A percentile compares a stretch with the other conserved stretches of the same genome.
These are phyloP conservation scores for Eutrema salsugineum DNA, from an alignment of 441 rosid genomes.

Conservation along the genomic window DNA sequence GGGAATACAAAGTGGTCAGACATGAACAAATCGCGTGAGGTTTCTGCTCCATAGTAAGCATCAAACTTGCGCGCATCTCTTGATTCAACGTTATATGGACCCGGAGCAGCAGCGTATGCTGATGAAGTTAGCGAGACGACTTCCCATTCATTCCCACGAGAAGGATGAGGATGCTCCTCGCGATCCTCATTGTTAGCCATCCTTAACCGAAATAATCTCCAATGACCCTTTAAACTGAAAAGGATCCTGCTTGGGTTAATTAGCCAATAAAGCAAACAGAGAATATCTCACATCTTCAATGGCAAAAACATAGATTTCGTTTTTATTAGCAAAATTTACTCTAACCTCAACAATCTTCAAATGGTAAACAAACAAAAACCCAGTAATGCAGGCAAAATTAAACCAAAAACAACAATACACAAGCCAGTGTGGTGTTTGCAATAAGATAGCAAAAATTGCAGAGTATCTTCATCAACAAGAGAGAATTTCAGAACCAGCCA, in stretches of 20 bases:
- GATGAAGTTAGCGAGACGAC: conserved; percentile 94
- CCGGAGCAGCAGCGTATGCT: conserved; percentile 88
- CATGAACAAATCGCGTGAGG: conserved; percentile 71
- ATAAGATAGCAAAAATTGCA: neutral
- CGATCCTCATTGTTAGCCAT: conserved; percentile 73
- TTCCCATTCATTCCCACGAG: conserved; percentile 90
- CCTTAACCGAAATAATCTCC: conserved; percentile 24
- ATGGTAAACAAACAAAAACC: neutral
- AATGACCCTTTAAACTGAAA: neutral
- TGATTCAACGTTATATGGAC: conserved; percentile 47
- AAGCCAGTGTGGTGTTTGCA: neutral
- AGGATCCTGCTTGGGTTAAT: neutral
- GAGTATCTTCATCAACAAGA: neutral
- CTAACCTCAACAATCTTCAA: neutral
- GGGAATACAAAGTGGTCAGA: conserved; percentile 88
- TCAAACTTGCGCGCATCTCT: conserved; percentile 38
- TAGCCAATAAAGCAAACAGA: neutral
- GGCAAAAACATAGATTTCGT: neutral
- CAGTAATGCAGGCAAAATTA: neutral
- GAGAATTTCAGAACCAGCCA: neutral
- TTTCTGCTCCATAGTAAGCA: conserved; percentile 41
- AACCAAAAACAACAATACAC: neutral
- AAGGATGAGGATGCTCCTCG: conserved; percentile 50
- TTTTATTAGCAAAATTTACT: neutral
- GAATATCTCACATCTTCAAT: neutral